Percentiles rank a stretch among this genome's conserved stretches.
Conservation (phyloP, 495 filamentous ascomycete genomes). For the Terfezia boudieri region DNA sequence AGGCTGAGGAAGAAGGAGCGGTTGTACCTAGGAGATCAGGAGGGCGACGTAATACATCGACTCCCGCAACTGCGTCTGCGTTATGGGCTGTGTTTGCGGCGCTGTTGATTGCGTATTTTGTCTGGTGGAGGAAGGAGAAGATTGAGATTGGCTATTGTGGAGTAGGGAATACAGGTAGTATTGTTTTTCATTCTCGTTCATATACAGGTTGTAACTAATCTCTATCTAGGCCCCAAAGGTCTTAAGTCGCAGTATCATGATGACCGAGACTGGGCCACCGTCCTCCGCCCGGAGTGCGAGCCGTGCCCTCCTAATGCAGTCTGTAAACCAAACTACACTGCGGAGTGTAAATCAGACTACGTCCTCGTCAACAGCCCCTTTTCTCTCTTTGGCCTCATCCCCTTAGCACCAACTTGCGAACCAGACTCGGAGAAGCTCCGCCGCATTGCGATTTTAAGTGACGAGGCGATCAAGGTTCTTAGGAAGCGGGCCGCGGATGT, state of each 20-base stretch:
- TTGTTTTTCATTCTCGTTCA: constrained; percentile 8
- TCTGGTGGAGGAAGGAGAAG: constrained; percentile 86
- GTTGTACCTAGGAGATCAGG: constrained; percentile 3
- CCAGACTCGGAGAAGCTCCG: constrained; percentile 82
- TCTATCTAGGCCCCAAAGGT: background rate
- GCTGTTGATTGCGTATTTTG: constrained; percentile 45
- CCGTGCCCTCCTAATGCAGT: constrained; percentile 79
- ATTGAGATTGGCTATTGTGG: constrained; percentile 86
- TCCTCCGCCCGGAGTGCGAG: constrained; percentile 67
- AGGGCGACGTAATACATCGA: background rate
- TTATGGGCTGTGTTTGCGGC: constrained; percentile 44
- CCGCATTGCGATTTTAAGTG: constrained; percentile 62
- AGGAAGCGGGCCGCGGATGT: constrained; percentile 67
- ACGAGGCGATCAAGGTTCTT: constrained; percentile 71
- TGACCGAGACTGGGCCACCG: constrained; percentile 11
- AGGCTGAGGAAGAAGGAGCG: constrained; percentile 24
- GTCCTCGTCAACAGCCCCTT: constrained; percentile 67
- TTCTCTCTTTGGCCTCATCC: constrained; percentile 55
- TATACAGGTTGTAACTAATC: constrained; percentile 11
- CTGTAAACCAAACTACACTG: constrained; percentile 56
- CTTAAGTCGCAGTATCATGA: background rate
- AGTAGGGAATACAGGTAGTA: constrained; percentile 39
- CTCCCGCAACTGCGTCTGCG: constrained; percentile 19
- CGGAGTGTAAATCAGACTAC: constrained; percentile 68
- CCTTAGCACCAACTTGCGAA: constrained; percentile 80